Evolutionary conservation across 163 green algal species (phyloP).

Genomic region (Scenedesmus sp.): DNA sequence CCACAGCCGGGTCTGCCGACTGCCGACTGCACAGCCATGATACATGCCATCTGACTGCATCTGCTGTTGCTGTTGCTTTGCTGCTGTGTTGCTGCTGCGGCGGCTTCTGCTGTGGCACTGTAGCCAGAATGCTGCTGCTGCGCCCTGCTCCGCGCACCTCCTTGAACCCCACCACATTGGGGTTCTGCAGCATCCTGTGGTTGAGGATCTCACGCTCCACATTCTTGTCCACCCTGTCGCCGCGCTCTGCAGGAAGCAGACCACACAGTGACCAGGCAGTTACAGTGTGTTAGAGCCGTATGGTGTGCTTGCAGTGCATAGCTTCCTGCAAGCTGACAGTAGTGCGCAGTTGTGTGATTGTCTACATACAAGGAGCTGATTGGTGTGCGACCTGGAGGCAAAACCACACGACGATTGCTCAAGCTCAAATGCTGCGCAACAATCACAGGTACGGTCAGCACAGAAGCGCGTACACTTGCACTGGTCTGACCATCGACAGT

Average conservation of each 20-base stretch:
- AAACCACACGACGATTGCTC: not conserved
- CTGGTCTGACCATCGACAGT: not conserved
- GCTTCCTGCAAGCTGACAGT: conserved; percentile 11
- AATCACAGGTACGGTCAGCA: not conserved
- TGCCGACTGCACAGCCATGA: not conserved
- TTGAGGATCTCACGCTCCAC: conserved; percentile 99
- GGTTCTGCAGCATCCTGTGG: conserved; percentile 91
- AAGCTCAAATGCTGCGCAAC: not conserved
- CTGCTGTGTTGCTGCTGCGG: not conserved
- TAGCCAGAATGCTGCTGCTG: not conserved
- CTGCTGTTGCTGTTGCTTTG: conserved; percentile 4
- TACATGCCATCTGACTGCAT: not conserved
- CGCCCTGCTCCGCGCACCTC: conserved; percentile 71
- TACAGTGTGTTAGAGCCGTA: not conserved
- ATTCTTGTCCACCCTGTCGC: conserved; percentile 90
- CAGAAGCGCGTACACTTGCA: not conserved
- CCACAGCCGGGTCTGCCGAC: not conserved
- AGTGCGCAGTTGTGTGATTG: not conserved
- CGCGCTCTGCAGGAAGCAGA: conserved; percentile 51
- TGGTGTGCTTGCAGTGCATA: not conserved
- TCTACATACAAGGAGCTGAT: not conserved
- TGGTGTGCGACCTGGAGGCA: not conserved
- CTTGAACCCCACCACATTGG: conserved; percentile 97
- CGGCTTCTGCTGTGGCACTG: not conserved
- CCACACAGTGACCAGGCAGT: not conserved